Base-by-base conservation (phyloP, 768 basidiomycete genomes). In the Boletus sp. region DNA sequence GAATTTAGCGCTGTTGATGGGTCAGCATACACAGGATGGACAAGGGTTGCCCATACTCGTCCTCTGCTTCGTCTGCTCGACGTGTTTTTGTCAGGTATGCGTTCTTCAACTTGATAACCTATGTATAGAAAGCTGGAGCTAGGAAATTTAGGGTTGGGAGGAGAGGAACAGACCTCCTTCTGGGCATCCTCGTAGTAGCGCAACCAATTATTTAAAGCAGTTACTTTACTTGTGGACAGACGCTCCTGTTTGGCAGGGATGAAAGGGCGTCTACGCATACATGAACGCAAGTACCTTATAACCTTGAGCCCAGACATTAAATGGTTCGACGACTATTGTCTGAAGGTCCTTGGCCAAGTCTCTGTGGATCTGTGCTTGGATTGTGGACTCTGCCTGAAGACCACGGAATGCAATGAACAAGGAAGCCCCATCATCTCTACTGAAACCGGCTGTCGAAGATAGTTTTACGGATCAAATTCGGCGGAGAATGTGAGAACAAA, bases 41-140 rank as follows among this genome's bases (percentile, higher is more conserved):
- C 32, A 44, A 50, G 49, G 39, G 30, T 12, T 14, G 1, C 6
- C 78, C 92, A 66, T 72, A 96, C 94, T 96, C 94, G 69, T 97
- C 94, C 69, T 93, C 93, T 8, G 89, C 87, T 67, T 97, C 94
- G 64, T 97, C 94, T 15, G 94, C 94, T 40, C 83, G 82, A 52
- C 91, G 83, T 0, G 83, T 86, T 72, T 94, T 96, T 33, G 79
- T 72, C 11, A 92, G 71, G 67, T 96, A 96, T 52, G 83, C 78
- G 50, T 86, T 80, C 73, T 90, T 93, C 60, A 94, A 74, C 72
- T 87, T 88, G 42, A 77, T 69, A 6, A 80, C 76, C 79, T 83
- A 51, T 30, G 41, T 74, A 39, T 11, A 40, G 28, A 52, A 33
- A 42, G 59, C 17, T 60, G n/a, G 42, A 36, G 42, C 11, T 33